Base-by-base conservation (phyloP, 805 yeast species). In the Cyberlindnera japonica region DNA sequence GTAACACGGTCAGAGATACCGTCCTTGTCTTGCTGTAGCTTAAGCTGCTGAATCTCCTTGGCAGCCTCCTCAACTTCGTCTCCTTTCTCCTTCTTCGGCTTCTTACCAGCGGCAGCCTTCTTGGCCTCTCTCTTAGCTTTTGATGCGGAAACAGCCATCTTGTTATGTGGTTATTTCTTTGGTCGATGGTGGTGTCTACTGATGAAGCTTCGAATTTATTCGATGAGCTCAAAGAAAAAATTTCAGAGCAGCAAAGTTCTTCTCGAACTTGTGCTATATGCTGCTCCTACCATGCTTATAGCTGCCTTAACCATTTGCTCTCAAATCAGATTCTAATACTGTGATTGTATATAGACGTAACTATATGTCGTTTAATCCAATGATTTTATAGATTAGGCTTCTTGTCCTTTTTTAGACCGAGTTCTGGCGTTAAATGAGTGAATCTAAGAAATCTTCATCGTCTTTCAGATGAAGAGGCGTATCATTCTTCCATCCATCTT, bases 101-200 rank as follows among this genome's bases (percentile, higher is more conserved):
- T 71, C 47, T 74, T 67, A 58, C 79, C 71, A 59, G 89, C 90
- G 54, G 85, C 86, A 45, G 87, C 95, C 68, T 89, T 88, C 72
- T 90, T 91, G 51, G 95, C 96, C 52, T 91, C 97, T 82, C 99
- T 87, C 73, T 91, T 93, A 49, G 98, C 98, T 67, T 91, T 91
- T 16, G 97, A 89, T 51, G 96, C 81, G 42, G 98, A 91, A 47
- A 57, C 54, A 34, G 54, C 61, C 59, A 55, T 53, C 11, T 20
- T 38, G 10, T 17, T 20, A 14, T 20, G 21, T 11, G 20, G 32
- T 16, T 6, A 6, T 9, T 7, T 20, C 8, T 24, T 8, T 13
- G 18, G n/a, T n/a, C n/a, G n/a, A n/a, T 32, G 26, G 18, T 32
- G 35, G 26, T 14, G 35, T n/a, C n/a, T n/a, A n/a, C n/a, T n/a